Base-by-base conservation (phyloP, 371 early-diverging fungal genomes). In the Enterocytospora artemiae region DNA sequence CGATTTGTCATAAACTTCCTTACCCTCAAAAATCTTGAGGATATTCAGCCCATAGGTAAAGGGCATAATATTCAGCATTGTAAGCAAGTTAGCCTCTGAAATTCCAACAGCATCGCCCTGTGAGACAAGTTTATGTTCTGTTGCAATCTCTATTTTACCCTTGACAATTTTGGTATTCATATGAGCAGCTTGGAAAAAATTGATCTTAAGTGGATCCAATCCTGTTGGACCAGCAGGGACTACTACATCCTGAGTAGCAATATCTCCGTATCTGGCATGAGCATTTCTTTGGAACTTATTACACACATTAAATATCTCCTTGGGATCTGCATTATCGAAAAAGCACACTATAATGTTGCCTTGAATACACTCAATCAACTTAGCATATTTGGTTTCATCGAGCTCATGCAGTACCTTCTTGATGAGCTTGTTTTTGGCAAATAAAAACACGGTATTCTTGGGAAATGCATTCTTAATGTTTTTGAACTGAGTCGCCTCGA, bases 371-470 rank as follows among this genome's bases (percentile, higher is more conserved):
- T 81, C 83, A 79, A 93, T 84, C 70, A 84, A 82, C 67, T 85
- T 84, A 65, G 88, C 73, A 56, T 92, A 82, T 80, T 85, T 83
- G 77, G 90, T 88, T 81, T 83, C 87, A 72, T 86, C 82, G 67
- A 88, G 73, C 70, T 83, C 83, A 78, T 87, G 84, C 70, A 98
- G 83, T 60, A 89, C 93, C 80, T 88, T 86, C 76, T 91, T 91
- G 59, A 98, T 91, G 88, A 92, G 91, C 80, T 97, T 96, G 90
- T 98, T 98, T 88, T 98, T 98, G 76, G 96, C 97, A 91, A 96
- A 93, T 46, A 98, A 85, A 58, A 96, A 85, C 76, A 84, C 87
- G 71, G 86, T 91, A 59, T 87, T 81, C 54, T 87, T 88, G 80
- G 94, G 88, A 78, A 93, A 85, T 61, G 85, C 80, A 74, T 84